Evolutionary conservation across 257 asterid genomes (phyloP).

Genomic region (Paraleonurus japonicus): DNA sequence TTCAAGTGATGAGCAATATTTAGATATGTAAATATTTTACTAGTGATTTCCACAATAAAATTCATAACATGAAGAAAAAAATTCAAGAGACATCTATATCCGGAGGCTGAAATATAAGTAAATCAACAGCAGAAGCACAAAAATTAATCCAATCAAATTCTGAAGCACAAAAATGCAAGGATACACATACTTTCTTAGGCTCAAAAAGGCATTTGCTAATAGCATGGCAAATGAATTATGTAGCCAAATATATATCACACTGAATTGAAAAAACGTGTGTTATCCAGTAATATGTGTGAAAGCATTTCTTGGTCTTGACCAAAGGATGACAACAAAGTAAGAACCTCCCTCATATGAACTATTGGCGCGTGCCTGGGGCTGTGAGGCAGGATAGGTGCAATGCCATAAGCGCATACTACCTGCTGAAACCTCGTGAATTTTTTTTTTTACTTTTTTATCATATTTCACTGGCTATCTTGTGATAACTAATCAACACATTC

Average conservation of each 20-base stretch:
- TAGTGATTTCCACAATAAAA: not conserved
- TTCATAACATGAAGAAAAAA: not conserved
- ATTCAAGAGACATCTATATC: not conserved
- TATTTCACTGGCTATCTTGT: not conserved
- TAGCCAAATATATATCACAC: not conserved
- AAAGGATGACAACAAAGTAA: not conserved
- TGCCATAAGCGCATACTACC: not conserved
- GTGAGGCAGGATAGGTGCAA: too few species aligned
- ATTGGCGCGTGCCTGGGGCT: too few species aligned
- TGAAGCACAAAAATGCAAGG: not conserved
- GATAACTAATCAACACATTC: too few species aligned
- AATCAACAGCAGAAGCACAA: not conserved
- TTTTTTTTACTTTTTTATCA: not conserved
- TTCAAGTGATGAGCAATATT: not conserved
- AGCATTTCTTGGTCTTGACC: too few species aligned
- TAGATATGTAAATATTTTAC: not conserved
- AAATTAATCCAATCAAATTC: not conserved
- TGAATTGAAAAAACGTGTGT: not conserved
- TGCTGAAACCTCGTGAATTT: not conserved
- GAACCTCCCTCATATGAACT: too few species aligned
- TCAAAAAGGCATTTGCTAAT: not conserved
- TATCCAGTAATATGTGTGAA: not conserved
- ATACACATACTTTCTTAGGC: not conserved
- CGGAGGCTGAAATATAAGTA: not conserved
- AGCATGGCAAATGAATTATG: not conserved